phyloP scores from a whole-genome alignment of 164 flowering plant genomes.

The Pachysandra terminalis region DNA sequence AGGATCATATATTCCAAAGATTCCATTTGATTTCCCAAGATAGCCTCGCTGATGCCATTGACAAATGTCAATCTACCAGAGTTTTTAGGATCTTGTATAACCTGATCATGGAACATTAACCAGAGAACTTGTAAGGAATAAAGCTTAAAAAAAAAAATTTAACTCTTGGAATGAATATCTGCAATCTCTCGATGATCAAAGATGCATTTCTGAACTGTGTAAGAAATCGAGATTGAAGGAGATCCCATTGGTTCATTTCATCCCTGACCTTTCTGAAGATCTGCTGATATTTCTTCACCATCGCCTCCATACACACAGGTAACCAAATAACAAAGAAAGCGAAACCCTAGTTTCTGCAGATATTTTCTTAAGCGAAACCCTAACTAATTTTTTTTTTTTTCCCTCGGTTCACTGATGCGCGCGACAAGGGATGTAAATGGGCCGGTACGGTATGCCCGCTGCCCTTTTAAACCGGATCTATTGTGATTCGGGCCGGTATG shows the following conservation, averaged over 20 bases:
- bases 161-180: too few species aligned
- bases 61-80: conserved; percentile 49
- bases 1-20: conserved; percentile 44
- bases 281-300: conserved; percentile 66
- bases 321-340: background rate
- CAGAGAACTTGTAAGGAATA: background rate
- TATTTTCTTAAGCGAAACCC: too few species aligned
- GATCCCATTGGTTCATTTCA: conserved; percentile 66
- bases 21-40: conserved; percentile 22
- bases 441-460: too few species aligned
- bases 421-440: too few species aligned
- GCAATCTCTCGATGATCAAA: conserved; percentile 59
- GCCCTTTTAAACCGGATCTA: too few species aligned
- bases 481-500: too few species aligned
- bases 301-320: conserved; percentile 34
- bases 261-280: conserved; percentile 52
- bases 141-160: background rate
- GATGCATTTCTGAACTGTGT: conserved; percentile 59
- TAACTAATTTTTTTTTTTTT: too few species aligned
- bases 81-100: conserved; percentile 40
- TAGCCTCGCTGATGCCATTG: conserved; percentile 44
- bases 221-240: conserved; percentile 58
- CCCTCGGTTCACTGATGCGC: too few species aligned
- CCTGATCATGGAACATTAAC: conserved; percentile 25
- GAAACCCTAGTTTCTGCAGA: background rate